Base-by-base conservation (phyloP, 169 alveolate genomes). In the Plasmodium billcollinsi region DNA sequence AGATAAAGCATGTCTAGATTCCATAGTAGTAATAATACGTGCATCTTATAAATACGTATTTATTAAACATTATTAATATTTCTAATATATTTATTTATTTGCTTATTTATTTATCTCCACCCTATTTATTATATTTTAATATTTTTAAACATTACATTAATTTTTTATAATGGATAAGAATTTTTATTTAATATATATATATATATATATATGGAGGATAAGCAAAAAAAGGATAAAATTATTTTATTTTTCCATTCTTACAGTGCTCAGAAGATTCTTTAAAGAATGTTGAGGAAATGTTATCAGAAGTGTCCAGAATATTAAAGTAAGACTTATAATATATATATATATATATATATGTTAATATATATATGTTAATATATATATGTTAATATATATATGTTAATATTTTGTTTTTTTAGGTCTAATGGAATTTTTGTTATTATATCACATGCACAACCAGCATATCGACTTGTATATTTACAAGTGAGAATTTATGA, bases 1-100 rank as follows among this genome's bases (percentile, higher is more conserved):
- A n/a, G 96, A 94, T 90, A 94, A 94, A 73, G 96, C 95, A 15
- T 94, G 96, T 80, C 85, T 94, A 50, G 96, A 94, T 61, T 80
- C 96, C 52, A 65, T 94, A 43, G 88, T 94, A 73, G 65, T 56
- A 56, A 56, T 14, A 56, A 56, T 9, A 56, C 92, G 75, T 56
- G 11, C 21, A 56, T 56, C 18, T 56, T 56, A 12, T 56, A 56
- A 0, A 39, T 39, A 39, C 47, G 1, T 39, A 5, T 39, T 39
- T 39, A 39, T 39, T 11, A 39, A 39, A 39, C 11, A 39, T 2
- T 39, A 39, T 5, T 39, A 6, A 0, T 6, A 5, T 39, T 39
- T 39, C 5, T 5, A 39, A 39, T 5, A 39, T 5, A 39, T 39
- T 26, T 2, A 26, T 26, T 26, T 26, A 26, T 26, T 26, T 26